These are phyloP conservation scores for Umbilicaria muhlenbergii DNA, from an alignment of 495 filamentous ascomycete species.

Conservation along the genomic window DNA sequence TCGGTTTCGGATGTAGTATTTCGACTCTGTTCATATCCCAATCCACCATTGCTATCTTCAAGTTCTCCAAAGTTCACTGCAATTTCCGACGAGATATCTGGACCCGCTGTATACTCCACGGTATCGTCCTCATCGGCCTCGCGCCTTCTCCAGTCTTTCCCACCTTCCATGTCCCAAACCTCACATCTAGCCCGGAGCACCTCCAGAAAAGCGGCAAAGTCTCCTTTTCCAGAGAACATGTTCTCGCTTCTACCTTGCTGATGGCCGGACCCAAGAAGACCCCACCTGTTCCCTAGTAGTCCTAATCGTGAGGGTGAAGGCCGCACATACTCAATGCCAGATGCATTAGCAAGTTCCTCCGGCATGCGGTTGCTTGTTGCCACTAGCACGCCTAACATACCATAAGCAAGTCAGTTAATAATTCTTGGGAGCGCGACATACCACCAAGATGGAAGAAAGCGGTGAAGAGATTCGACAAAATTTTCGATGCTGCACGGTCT, in stretches of 20 bases:
- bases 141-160: conserved; percentile 45
- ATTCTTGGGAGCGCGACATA: no score
- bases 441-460: conserved; percentile 52
- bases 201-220: conserved; percentile 52
- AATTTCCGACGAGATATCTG: neutral
- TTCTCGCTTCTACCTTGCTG: conserved; percentile 18
- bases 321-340: conserved; percentile 38
- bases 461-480: conserved; percentile 54
- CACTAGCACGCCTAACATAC: conserved; percentile 39
- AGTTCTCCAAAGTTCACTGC: conserved; percentile 4
- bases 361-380: conserved; percentile 63
- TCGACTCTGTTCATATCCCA: conserved; percentile 12
- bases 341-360: conserved; percentile 53
- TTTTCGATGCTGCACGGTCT: conserved; percentile 50
- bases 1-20: neutral
- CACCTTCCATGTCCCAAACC: conserved; percentile 56
- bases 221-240: conserved; percentile 35
- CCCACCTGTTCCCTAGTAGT: conserved; percentile 28
- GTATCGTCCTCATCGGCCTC: conserved; percentile 18
- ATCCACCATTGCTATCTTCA: conserved; percentile 6
- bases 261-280: conserved; percentile 19
- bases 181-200: conserved; percentile 52
- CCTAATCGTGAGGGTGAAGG: conserved; percentile 29
- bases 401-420: no score
- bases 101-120: neutral